Conservation (phyloP, 352 stramenopile species). For the Phytophthora lateralis region DNA sequence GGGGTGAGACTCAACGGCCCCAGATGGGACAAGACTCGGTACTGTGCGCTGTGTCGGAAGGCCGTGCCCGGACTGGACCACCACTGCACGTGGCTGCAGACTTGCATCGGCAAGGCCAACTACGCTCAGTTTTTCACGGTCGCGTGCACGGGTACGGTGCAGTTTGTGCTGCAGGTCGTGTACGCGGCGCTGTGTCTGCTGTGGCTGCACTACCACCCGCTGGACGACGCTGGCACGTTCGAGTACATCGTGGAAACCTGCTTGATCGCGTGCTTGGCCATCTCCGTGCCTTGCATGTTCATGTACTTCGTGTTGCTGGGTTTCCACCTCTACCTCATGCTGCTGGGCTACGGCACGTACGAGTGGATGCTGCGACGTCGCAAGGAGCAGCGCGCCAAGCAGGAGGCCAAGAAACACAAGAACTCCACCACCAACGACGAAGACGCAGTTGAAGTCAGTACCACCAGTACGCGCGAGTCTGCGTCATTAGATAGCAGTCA, state of each 20-base stretch:
- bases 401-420: conserved; percentile 51
- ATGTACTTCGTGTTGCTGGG: conserved; percentile 88
- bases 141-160: conserved; percentile 62
- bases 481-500: conserved; percentile 36
- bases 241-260: conserved; percentile 48
- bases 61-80: conserved; percentile 80
- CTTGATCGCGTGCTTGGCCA: conserved; percentile 54
- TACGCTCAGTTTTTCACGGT: conserved; percentile 91
- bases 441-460: conserved; percentile 3
- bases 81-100: conserved; percentile 90
- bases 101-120: conserved; percentile 81
- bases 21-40: conserved; percentile 82
- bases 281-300: conserved; percentile 81
- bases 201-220: conserved; percentile 51
- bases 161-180: conserved; percentile 70
- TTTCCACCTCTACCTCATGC: conserved; percentile 83
- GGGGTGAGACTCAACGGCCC: conserved; percentile 65
- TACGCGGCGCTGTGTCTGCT: conserved; percentile 55
- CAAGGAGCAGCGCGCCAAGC: conserved; percentile 66
- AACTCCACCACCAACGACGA: conserved; percentile 13
- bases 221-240: conserved; percentile 31
- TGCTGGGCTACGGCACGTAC: conserved; percentile 86
- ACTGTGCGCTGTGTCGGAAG: conserved; percentile 84
- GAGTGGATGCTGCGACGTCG: conserved; percentile 88
- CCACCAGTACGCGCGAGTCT: conserved; percentile 26